Evolutionary conservation across 2,329 filamentous ascomycete species (phyloP).

Genomic region (Oidium heveae): DNA sequence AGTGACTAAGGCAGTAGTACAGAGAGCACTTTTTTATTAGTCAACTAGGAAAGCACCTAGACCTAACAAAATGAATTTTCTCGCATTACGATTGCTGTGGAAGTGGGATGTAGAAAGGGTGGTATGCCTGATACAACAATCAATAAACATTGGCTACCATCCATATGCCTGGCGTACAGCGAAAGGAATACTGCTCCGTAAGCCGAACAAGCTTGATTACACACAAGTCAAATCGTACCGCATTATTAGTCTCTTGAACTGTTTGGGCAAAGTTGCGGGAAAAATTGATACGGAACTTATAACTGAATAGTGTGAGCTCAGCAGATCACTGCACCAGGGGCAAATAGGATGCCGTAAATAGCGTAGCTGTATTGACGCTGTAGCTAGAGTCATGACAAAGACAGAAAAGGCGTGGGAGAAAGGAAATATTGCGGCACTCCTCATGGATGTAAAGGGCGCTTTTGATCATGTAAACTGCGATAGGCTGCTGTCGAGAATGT

Average conservation of each 20-base stretch:
- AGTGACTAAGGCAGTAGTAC: background rate
- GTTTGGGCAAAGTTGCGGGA: background rate
- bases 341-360: background rate
- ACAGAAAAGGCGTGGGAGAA: background rate
- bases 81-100: background rate
- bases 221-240: background rate
- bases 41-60: background rate
- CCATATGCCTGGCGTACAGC: background rate
- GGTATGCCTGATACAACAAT: background rate
- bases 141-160: background rate
- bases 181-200: background rate
- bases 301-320: background rate
- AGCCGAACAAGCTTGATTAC: background rate
- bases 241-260: background rate
- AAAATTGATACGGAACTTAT: background rate
- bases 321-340: background rate
- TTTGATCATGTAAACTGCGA: background rate
- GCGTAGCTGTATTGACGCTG: background rate
- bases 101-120: background rate
- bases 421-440: background rate
- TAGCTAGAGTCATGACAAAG: background rate
- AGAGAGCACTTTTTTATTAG: background rate
- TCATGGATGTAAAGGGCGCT: background rate
- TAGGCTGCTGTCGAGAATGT: background rate
- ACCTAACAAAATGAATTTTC: background rate